These are phyloP conservation scores for Pseudopediastrum boryanum DNA, from an alignment of 139 green algal genomes.

Conservation along the genomic window DNA sequence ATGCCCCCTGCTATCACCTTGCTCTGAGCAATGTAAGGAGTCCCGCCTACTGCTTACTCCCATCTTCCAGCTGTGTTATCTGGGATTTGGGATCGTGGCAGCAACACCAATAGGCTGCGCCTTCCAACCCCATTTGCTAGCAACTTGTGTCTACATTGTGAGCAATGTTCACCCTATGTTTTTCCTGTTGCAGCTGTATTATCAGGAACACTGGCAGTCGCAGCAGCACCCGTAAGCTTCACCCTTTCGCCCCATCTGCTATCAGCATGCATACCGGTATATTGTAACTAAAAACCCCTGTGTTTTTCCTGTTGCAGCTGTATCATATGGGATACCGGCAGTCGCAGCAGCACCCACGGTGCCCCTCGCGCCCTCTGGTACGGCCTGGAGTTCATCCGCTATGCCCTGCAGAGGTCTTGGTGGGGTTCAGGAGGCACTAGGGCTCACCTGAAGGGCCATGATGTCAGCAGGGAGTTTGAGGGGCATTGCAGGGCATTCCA, in stretches of 20 bases:
- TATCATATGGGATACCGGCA: conserved; percentile 65
- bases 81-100: too few species aligned
- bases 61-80: too few species aligned
- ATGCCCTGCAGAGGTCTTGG: conserved; percentile 27
- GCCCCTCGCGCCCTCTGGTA: conserved; percentile 74
- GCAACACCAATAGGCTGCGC: too few species aligned
- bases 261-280: background rate
- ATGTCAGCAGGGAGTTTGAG: conserved; percentile 52
- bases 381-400: conserved; percentile 66
- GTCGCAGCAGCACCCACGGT: conserved; percentile 56
- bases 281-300: too few species aligned
- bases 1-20: background rate
- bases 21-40: too few species aligned
- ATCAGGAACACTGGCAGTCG: background rate
- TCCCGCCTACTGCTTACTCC: too few species aligned
- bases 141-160: background rate
- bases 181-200: background rate
- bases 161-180: background rate
- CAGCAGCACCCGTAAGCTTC: background rate
- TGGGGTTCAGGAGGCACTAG: background rate
- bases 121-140: too few species aligned
- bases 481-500: conserved; percentile 33
- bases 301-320: conserved; percentile 44
- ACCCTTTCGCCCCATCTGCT: background rate
- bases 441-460: conserved; percentile 52